These are phyloP conservation scores for Salvia sclarea DNA, from an alignment of 305 asterid genomes.

Conservation along the genomic window DNA sequence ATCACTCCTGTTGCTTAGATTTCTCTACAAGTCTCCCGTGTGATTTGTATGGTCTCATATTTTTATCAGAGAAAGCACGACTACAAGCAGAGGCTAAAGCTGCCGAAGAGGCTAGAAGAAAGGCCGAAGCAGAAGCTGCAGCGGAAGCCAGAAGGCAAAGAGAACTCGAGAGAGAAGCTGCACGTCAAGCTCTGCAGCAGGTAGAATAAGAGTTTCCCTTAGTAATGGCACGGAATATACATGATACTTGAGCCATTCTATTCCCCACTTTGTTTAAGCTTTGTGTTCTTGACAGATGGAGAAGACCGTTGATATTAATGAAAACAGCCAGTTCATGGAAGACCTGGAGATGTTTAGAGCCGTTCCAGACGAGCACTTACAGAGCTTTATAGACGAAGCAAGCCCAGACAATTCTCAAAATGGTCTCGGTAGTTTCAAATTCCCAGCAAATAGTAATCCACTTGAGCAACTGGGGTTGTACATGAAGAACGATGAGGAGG, in stretches of 20 bases:
- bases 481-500: conserved; percentile 82
- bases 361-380: conserved; percentile 55
- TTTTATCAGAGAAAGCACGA: conserved; percentile 64
- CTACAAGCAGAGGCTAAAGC: conserved; percentile 83
- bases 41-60: conserved; percentile 12
- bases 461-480: conserved; percentile 79
- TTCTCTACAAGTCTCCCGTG: neutral
- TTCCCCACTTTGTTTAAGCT: conserved; percentile 19
- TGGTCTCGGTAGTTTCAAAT: conserved; percentile 67
- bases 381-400: conserved; percentile 52
- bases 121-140: conserved; percentile 68
- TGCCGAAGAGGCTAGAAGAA: conserved; percentile 67
- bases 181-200: conserved; percentile 78
- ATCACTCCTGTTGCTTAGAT: conserved; percentile 7
- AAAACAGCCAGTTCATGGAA: conserved; percentile 65
- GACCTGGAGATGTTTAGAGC: conserved; percentile 71
- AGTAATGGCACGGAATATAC: neutral
- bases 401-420: conserved; percentile 57
- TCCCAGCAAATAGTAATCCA: conserved; percentile 61
- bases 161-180: conserved; percentile 84
- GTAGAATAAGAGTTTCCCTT: conserved; percentile 37
- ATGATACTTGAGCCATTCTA: neutral
- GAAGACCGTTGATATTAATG: conserved; percentile 77
- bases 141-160: conserved; percentile 62
- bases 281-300: conserved; percentile 57